These are phyloP conservation scores for Metarhizium sp. DNA, from an alignment of 2,329 filamentous ascomycete species.

Conservation along the genomic window DNA sequence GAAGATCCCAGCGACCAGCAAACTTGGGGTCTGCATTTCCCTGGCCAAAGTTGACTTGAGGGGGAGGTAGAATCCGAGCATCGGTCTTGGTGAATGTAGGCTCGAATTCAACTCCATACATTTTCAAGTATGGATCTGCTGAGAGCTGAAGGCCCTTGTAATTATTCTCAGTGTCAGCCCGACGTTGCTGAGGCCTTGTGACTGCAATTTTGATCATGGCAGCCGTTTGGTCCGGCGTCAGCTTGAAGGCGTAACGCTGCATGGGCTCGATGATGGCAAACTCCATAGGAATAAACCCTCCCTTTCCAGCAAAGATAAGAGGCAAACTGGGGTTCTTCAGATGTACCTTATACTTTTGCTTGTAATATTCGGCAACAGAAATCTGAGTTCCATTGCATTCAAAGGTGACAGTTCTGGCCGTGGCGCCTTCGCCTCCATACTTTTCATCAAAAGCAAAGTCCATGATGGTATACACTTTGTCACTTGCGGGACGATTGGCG, in stretches of 20 bases:
- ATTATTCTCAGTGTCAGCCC: conserved; percentile 46
- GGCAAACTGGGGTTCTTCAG: conserved; percentile 42
- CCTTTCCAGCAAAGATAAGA: conserved; percentile 46
- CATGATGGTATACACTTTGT: conserved; percentile 43
- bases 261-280: conserved; percentile 41
- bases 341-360: conserved; percentile 40
- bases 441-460: conserved; percentile 37
- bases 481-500: conserved; percentile 30
- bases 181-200: conserved; percentile 61
- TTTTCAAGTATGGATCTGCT: conserved; percentile 59
- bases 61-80: conserved; percentile 62
- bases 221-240: conserved; percentile 56
- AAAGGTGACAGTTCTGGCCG: conserved; percentile 47
- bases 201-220: conserved; percentile 93
- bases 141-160: conserved; percentile 56
- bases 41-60: conserved; percentile 59
- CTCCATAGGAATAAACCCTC: conserved; percentile 52
- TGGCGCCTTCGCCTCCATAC: conserved; percentile 35
- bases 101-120: conserved; percentile 67
- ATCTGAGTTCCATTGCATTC: conserved; percentile 34
- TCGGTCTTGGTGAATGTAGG: conserved; percentile 54
- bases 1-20: conserved; percentile 77
- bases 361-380: conserved; percentile 46
- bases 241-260: conserved; percentile 55
- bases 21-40: conserved; percentile 51